Conservation (phyloP, 1,139 yeast genomes). For the Lodderomyces elongisporus region DNA sequence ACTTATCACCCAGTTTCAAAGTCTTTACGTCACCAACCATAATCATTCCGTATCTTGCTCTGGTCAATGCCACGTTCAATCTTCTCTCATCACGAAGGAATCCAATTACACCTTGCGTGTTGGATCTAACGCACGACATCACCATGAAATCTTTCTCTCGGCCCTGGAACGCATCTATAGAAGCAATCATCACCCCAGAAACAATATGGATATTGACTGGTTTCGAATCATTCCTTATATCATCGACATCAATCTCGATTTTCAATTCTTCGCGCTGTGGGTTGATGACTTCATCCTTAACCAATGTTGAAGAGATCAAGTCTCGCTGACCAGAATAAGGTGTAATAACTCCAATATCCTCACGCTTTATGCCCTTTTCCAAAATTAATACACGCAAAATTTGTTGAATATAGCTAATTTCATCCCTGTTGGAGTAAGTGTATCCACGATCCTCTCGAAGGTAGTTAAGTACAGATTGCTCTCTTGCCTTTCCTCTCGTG, state of each 20-base stretch:
- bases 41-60: constrained; percentile 55
- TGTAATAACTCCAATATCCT: constrained; percentile 61
- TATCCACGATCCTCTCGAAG: constrained; percentile 47
- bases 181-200: constrained; percentile 64
- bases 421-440: constrained; percentile 51
- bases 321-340: constrained; percentile 75
- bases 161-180: constrained; percentile 66
- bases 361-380: constrained; percentile 47
- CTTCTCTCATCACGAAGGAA: constrained; percentile 55
- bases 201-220: constrained; percentile 54
- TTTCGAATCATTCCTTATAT: constrained; percentile 43
- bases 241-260: constrained; percentile 54
- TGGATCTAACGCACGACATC: constrained; percentile 59
- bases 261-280: constrained; percentile 47
- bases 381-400: constrained; percentile 45
- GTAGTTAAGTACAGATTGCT: constrained; percentile 41
- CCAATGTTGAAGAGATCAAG: constrained; percentile 46
- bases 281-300: constrained; percentile 49
- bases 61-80: constrained; percentile 58
- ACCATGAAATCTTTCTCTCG: constrained; percentile 56
- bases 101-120: constrained; percentile 47
- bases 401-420: constrained; percentile 43
- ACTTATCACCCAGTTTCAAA: constrained; percentile 39
- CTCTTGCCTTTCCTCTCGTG: constrained; percentile 38
- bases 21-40: constrained; percentile 54